A percentile compares a stretch with the other conserved stretches of the same genome.
Conservation (phyloP, 805 yeast species). For the Teunomyces panamensis region DNA sequence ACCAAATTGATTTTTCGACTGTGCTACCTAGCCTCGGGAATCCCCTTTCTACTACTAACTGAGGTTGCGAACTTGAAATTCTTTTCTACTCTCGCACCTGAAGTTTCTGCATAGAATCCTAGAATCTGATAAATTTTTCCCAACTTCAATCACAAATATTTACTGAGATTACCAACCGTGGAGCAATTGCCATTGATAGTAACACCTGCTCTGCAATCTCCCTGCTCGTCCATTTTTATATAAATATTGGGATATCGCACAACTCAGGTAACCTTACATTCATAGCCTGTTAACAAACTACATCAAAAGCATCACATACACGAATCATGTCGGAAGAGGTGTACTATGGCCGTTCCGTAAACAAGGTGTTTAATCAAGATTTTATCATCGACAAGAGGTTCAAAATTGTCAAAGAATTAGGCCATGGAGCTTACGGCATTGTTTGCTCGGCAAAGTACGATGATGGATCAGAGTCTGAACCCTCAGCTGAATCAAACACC, state of each 20-base stretch:
- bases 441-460: conserved; percentile 93
- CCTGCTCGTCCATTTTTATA: neutral
- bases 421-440: conserved; percentile 97
- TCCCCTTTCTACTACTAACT: neutral
- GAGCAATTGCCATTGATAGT: neutral
- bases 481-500: conserved; percentile 4
- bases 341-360: conserved; percentile 34
- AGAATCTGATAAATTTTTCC: neutral
- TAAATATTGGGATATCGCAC: neutral
- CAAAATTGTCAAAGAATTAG: conserved; percentile 86
- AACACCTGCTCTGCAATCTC: neutral
- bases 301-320: neutral
- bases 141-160: neutral
- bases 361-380: conserved; percentile 67
- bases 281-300: neutral
- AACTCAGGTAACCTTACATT: neutral
- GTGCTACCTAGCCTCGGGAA: neutral
- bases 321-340: conserved; percentile 4
- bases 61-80: neutral
- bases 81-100: neutral
- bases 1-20: neutral
- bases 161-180: neutral
- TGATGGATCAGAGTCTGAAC: conserved; percentile 49
- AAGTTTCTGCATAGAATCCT: neutral
- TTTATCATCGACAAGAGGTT: conserved; percentile 88